phyloP scores from a whole-genome alignment of 495 filamentous ascomycete species.

The Jackrogersella minutella region DNA sequence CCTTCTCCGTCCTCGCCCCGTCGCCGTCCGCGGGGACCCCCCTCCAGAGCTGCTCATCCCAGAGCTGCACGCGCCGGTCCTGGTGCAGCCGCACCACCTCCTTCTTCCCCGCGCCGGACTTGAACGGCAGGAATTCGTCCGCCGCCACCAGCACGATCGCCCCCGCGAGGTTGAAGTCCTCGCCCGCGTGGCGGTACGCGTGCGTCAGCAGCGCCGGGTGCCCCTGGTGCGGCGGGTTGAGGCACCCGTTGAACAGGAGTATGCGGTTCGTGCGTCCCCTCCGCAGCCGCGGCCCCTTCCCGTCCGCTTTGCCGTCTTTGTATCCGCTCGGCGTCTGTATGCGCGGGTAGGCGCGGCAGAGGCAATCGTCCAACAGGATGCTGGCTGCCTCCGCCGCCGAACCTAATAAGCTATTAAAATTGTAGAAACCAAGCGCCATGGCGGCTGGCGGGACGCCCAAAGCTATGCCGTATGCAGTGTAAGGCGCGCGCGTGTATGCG shows the following conservation, averaged over 20 bases:
- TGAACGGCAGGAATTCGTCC: slow-evolving; percentile 11
- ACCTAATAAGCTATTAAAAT: no score
- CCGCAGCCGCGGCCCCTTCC: not conserved
- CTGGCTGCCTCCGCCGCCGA: no score
- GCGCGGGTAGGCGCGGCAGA: not conserved
- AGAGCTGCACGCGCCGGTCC: slow-evolving; percentile 9
- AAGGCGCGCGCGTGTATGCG: no score
- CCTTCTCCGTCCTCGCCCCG: not conserved
- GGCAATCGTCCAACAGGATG: not conserved
- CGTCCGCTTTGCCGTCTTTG: no score
- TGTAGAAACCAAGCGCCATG: no score
- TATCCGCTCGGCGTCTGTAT: no score
- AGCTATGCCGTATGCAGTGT: no score
- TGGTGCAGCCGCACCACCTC: not conserved
- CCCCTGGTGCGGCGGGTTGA: slow-evolving; percentile 44
- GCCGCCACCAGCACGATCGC: slow-evolving; percentile 21
- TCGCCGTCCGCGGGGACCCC: not conserved
- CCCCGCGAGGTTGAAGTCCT: slow-evolving; percentile 12
- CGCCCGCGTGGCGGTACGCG: slow-evolving; percentile 18
- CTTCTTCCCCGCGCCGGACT: not conserved
- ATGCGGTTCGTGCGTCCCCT: slow-evolving; percentile 25
- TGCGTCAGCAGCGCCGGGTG: slow-evolving; percentile 29
- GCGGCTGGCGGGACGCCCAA: no score
- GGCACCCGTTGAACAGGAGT: slow-evolving; percentile 40
- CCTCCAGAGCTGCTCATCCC: slow-evolving; percentile 3